These are phyloP conservation scores for Galerina sulciceps DNA, from an alignment of 768 basidiomycete genomes.

Conservation along the genomic window DNA sequence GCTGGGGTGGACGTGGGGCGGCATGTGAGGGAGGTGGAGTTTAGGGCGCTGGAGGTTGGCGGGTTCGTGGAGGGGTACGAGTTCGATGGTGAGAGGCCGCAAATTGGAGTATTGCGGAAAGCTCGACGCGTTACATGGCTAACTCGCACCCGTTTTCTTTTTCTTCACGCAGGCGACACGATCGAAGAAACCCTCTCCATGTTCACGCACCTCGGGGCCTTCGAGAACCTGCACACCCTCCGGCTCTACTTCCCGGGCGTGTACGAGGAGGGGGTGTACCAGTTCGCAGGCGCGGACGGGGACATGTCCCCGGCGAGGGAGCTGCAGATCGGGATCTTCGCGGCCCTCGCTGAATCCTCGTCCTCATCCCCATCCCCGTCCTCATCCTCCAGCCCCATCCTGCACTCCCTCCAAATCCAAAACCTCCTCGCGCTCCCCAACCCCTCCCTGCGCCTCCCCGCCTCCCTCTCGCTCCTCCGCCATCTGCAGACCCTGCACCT, in stretches of 20 bases:
- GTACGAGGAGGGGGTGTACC: not conserved
- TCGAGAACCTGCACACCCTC: not conserved
- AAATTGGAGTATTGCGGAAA: too few species aligned
- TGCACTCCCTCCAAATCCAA: not conserved
- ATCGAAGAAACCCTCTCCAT: not conserved
- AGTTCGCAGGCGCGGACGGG: not conserved
- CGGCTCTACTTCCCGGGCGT: not conserved
- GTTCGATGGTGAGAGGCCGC: not conserved
- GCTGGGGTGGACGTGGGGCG: not conserved
- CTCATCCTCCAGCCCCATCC: not conserved
- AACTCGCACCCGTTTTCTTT: not conserved
- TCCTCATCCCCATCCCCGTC: too few species aligned
- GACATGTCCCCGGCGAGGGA: not conserved
- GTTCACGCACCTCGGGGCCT: not conserved
- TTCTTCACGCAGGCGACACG: not conserved
- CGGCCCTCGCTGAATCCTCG: not conserved
- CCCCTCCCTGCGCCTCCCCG: not conserved
- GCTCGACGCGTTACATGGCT: not conserved
- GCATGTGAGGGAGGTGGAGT: not conserved
- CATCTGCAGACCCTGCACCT: not conserved
- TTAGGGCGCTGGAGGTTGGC: not conserved
- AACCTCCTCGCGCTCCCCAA: conserved; percentile 2
- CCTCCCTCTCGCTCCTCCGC: not conserved
- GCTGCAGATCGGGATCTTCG: not conserved
- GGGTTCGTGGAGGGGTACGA: not conserved